Base-by-base conservation (phyloP, 371 early-diverging fungal genomes). In the Rhizopus microsporus region DNA sequence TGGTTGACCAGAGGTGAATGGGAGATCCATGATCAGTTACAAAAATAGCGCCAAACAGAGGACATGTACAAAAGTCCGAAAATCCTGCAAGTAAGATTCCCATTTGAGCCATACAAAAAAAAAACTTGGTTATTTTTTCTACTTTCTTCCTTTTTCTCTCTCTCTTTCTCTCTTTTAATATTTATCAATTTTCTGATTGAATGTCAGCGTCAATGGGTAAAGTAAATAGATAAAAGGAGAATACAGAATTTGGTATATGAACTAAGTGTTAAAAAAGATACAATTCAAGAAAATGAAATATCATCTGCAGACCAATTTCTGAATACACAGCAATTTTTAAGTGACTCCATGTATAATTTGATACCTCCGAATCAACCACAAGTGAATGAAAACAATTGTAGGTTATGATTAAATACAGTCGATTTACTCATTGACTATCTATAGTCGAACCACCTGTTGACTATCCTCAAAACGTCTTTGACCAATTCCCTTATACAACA, bases 391-490 rank as follows among this genome's bases (percentile, higher is more conserved):
- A 9, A 29, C 3, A 46, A 13, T 15, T 12, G n/a, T 17, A 43
- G 7, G 13, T 43, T 43, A 23, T 23, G 23, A 23, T 23, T 23
- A 23, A 43, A 43, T 0, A 37, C 1, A 12, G 7, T 37, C 12
- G 7, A 9, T 2, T 37, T 37, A 9, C 12, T 37, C 12, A 37
- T 37, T 37, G 7, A 37, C 12, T 37, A 2, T 37, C 6, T 37
- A 10, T 37, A 37, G 7, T 37, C 0, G 13, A 37, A 23, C 23
- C 23, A 23, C 23, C 38, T 37, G 6, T 37, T 37, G 46, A 15
- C 7, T 46, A 46, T 46, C 46, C 17, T 29, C 46, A 46, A 29
- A 46, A 46, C 30, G 46, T 46, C 4, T 46, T 46, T 23, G 29
- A 46, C 17, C 16, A 9, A 46, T 46, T 46, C 12, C 46, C 46